Conservation (phyloP, 2,329 filamentous ascomycete genomes). For the Ceratocystis eucalypticola region DNA sequence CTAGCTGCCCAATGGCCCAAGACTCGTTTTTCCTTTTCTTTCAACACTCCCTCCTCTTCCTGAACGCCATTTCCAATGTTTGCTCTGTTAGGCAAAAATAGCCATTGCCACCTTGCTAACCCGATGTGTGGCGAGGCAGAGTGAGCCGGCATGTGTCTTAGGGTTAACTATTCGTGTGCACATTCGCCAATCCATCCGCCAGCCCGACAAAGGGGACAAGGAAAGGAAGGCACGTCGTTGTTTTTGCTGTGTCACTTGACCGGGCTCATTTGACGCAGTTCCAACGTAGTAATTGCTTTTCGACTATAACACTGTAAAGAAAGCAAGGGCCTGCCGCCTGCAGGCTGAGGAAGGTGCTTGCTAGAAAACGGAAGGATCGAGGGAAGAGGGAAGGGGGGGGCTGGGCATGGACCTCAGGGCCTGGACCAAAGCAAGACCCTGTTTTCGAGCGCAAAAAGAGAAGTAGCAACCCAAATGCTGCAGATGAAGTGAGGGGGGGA, state of each 20-base stretch:
- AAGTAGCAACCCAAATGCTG: neutral
- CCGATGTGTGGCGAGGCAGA: neutral
- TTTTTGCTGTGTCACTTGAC: constrained; percentile 1
- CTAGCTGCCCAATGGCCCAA: neutral
- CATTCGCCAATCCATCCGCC: neutral
- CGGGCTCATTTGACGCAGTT: neutral
- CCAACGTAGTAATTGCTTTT: neutral
- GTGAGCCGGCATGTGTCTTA: neutral
- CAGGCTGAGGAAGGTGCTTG: constrained; percentile 2
- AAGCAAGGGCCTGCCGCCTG: constrained; percentile 3
- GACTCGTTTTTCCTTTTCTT: neutral
- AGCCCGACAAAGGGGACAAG: neutral
- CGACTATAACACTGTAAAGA: neutral
- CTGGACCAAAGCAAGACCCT: constrained; percentile 1
- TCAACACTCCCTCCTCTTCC: neutral
- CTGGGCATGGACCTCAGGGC: neutral
- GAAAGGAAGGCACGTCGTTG: constrained; percentile 1
- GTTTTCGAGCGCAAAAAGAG: neutral
- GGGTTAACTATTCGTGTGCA: neutral
- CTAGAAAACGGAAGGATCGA: constrained; percentile 5
- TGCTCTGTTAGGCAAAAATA: neutral
- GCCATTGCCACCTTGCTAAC: neutral
- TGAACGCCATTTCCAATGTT: neutral
- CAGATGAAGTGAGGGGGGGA: neutral
- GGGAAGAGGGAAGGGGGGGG: neutral